Percentiles rank a stretch among this genome's conserved stretches.
These are phyloP conservation scores for Colletotrichum sp. DNA, from an alignment of 2,329 filamentous ascomycete genomes.

Conservation along the genomic window DNA sequence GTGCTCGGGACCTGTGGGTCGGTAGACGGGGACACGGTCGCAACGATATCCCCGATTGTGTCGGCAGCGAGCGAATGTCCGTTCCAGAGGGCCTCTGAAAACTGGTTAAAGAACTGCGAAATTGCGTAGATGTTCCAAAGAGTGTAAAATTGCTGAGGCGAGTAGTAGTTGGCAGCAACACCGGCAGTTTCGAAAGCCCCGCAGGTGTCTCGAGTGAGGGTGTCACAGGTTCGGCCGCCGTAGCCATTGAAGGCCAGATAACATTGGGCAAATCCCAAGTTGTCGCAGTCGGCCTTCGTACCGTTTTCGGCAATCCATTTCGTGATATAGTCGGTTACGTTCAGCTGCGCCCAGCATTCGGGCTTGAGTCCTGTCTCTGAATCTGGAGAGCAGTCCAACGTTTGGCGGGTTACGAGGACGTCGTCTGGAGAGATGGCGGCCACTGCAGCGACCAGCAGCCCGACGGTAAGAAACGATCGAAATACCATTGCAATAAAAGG, in stretches of 20 bases:
- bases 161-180: conserved; percentile 22
- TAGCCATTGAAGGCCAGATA: conserved; percentile 29
- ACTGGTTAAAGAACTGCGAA: conserved; percentile 32
- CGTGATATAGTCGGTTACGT: conserved; percentile 26
- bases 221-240: conserved; percentile 27
- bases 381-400: background rate
- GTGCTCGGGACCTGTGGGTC: conserved; percentile 20
- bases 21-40: conserved; percentile 26
- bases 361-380: conserved; percentile 22
- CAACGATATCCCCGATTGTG: conserved; percentile 28
- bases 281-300: conserved; percentile 26
- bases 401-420: background rate
- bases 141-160: conserved; percentile 28
- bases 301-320: conserved; percentile 28
- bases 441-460: background rate
- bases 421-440: background rate
- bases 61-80: conserved; percentile 27
- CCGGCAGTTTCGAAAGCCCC: conserved; percentile 20
- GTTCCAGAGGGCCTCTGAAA: conserved; percentile 27
- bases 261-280: conserved; percentile 29
- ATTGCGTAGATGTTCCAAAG: conserved; percentile 32
- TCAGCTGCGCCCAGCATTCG: conserved; percentile 25
- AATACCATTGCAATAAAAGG: background rate
- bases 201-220: conserved; percentile 28
- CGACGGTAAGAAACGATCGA: background rate